Evolutionary conservation across 1,284 basidiomycete species (phyloP), one percentile per base, ranked within the genome.

Genomic region (Lignosus rhinocerotis): DNA sequence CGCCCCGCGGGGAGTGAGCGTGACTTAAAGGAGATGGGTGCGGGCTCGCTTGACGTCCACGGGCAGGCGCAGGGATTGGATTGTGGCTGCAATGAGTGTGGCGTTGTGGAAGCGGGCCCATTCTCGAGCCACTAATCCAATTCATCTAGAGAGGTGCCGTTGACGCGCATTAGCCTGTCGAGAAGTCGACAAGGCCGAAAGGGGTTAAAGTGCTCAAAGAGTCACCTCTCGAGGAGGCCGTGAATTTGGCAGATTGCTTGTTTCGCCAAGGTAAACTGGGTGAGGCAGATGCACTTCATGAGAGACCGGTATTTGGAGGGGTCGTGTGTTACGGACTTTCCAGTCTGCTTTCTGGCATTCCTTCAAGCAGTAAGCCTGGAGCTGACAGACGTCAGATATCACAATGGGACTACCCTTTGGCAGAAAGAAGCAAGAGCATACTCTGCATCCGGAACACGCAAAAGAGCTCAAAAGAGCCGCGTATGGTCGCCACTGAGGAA

Each of bases 331-430:
- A 11, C 60, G 9, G 39, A 67, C 69, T 60, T 64, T 64, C 69
- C 70, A 70, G 55, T 72, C 67, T 8, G 63, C 63, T 38, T 61
- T 66, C 43, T 72, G 70, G 43, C 68, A 72, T n/a, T 69, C 69
- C 32, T 64, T 66, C 6, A 69, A 72, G 56, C 70, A 72, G 51
- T 72, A 72, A 19, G 60, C 60, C 45, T 66, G 66, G 51, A 68
- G 68, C 72, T 59, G 33, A 54, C 56, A 34, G 38, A 32, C 6
- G n/a, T 46, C 11, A 16, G 38, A 16, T 21, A 33, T 41, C 25
- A 42, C 33, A 12, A 8, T 21, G 4, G 19, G 3, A 4, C 48
- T 17, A 25, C n/a, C 34, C 19, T 12, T 33, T 16, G 11, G 33
- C 31, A n/a, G 6, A 5, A 12, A 17, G 32, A 25, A 6, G 3